phyloP scores from a whole-genome alignment of 495 filamentous ascomycete species.

The Aspergillus mulundensis region DNA sequence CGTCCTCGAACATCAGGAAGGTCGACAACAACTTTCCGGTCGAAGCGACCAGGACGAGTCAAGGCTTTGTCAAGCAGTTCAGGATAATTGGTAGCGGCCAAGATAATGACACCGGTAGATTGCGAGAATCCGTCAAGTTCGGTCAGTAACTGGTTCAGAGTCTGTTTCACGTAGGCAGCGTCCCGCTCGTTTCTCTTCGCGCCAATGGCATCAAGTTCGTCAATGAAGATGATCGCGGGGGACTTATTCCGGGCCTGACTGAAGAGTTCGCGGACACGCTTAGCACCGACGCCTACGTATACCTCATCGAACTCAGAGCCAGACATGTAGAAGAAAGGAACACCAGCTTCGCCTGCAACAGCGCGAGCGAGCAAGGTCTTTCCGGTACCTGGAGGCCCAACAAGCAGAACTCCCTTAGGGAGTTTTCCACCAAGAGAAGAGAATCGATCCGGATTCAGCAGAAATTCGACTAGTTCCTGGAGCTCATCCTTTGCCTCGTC shows the following conservation, averaged over 20 bases:
- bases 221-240: slow-evolving; percentile 96
- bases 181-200: slow-evolving; percentile 90
- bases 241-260: slow-evolving; percentile 78
- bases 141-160: slow-evolving; percentile 95
- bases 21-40: slow-evolving; percentile 82
- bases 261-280: slow-evolving; percentile 97
- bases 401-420: slow-evolving; percentile 91
- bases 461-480: slow-evolving; percentile 92
- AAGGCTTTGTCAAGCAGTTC: slow-evolving; percentile 90
- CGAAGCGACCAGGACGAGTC: slow-evolving; percentile 91
- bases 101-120: slow-evolving; percentile 87
- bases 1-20: slow-evolving; percentile 94
- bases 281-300: slow-evolving; percentile 96
- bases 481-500: slow-evolving; percentile 98
- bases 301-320: slow-evolving; percentile 98
- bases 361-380: slow-evolving; percentile 97
- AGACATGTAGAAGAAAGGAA: slow-evolving; percentile 99
- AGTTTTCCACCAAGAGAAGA: slow-evolving; percentile 89
- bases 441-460: slow-evolving; percentile 88
- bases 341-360: slow-evolving; percentile 93
- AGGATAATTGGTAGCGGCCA: slow-evolving; percentile 95
- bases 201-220: slow-evolving; percentile 94
- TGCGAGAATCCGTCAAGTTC: slow-evolving; percentile 97
- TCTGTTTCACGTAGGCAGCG: slow-evolving; percentile 95
- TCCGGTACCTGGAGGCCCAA: slow-evolving; percentile 94